Evolutionary conservation across 2,329 filamentous ascomycete species (phyloP), one percentile per base, ranked within the genome.

Genomic region (Nigrograna mackinnonii): DNA sequence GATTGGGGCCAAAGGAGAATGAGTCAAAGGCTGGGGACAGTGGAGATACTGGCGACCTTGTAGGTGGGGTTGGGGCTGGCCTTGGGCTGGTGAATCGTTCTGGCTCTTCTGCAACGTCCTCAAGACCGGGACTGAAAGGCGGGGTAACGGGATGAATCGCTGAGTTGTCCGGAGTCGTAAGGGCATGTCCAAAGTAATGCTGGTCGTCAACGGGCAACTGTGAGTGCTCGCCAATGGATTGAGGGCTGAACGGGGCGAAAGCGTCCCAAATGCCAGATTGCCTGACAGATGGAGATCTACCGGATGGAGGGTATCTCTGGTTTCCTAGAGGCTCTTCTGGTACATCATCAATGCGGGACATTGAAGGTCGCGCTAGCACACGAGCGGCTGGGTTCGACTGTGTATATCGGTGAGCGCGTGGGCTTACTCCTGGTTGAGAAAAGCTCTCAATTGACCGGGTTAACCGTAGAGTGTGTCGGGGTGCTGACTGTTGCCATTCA

Each of bases 361-460:
- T 16, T n/a, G 57, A 57, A 5, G 68, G 73, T 31, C 70, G 60
- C 34, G 68, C 68, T 14, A 71, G 68, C 20, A 72, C 64, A 37
- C 68, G 60, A 13, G 31, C 17, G 11, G 24, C 11, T 11, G 11
- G 11, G 22, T 68, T 65, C 6, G 68, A 68, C 17, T 70, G 68
- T 13, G 67, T 62, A 31, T 65, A 57, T 24, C 60, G 67, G 22
- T 68, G 62, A 20, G 65, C 65, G 22, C 69, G 66, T 46, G 66
- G 58, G 46, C 66, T 70, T 4, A 75, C 62, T 18, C 71, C 73
- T 3, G 77, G 76, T n/a, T 76, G 74, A 19, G 78, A 80, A 55
- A 81, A 81, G 54, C 79, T 80, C 44, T 81, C 78, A 17, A 75
- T 67, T 11, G 67, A 69, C 34, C 67, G 52, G 21, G 52, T 62